Percentiles rank a stretch among this genome's conserved stretches.
Evolutionary conservation across 1,284 basidiomycete species (phyloP).

Genomic region (Ceratobasidium sp.): DNA sequence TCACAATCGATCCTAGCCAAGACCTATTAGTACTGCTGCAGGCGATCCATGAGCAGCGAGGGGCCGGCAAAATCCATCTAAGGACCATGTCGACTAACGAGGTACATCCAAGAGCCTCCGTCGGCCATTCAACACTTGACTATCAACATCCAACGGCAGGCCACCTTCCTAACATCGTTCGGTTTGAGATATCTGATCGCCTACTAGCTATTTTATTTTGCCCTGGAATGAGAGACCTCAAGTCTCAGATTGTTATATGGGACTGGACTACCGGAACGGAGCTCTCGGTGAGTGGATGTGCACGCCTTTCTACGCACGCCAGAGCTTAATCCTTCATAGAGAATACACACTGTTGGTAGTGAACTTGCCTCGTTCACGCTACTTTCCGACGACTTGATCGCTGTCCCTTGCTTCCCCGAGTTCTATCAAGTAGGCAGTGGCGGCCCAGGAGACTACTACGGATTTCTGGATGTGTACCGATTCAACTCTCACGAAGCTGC

Average conservation of each 20-base stretch:
- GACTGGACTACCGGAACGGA: constrained; percentile 39
- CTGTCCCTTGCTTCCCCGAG: constrained; percentile 3
- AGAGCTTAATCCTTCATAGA: constrained; percentile 2
- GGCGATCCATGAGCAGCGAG: background rate
- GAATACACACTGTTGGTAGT: background rate
- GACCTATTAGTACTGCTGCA: constrained; percentile 33
- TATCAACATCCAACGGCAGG: constrained; percentile 15
- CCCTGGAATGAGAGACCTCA: constrained; percentile 10
- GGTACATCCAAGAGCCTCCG: constrained; percentile 6
- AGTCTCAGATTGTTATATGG: constrained; percentile 21
- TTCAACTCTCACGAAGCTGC: background rate
- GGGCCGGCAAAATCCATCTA: constrained; percentile 1
- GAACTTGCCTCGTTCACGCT: constrained; percentile 18
- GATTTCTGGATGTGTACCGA: constrained; percentile 3
- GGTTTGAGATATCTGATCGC: background rate
- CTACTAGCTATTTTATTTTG: constrained; percentile 18
- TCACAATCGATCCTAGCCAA: constrained; percentile 22
- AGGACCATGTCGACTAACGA: constrained; percentile 26
- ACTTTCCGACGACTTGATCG: constrained; percentile 18
- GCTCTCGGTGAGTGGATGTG: constrained; percentile 17
- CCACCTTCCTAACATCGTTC: background rate
- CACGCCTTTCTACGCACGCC: background rate
- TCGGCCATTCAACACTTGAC: constrained; percentile 10
- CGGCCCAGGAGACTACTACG: background rate
- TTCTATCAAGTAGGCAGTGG: background rate